Conservation (phyloP, 2,329 filamentous ascomycete genomes). For the Botryotinia narcissicola region DNA sequence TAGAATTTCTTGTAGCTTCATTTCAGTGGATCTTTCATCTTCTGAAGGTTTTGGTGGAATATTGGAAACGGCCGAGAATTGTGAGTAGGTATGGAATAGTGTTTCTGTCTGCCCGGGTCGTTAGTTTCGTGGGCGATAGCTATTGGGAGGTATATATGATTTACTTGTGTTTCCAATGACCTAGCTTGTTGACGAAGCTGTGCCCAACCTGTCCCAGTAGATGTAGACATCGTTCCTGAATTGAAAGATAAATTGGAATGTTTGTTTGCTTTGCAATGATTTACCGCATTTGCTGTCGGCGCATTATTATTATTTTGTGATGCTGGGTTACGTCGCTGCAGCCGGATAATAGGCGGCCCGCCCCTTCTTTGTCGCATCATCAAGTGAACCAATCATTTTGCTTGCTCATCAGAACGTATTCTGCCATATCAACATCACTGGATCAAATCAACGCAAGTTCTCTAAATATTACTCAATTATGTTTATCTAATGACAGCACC, state of each 20-base stretch:
- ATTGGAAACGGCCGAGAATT: slow-evolving; percentile 77
- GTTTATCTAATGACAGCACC: background rate
- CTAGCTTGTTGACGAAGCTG: slow-evolving; percentile 90
- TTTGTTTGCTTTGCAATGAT: slow-evolving; percentile 2
- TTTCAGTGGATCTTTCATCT: slow-evolving; percentile 77
- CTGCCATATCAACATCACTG: background rate
- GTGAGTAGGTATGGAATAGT: slow-evolving; percentile 77
- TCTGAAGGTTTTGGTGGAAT: slow-evolving; percentile 81
- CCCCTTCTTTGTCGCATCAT: slow-evolving; percentile 4
- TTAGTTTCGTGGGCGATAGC: slow-evolving; percentile 1
- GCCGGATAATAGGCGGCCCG: slow-evolving; percentile 18
- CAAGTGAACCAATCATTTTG: slow-evolving; percentile 3
- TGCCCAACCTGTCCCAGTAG: slow-evolving; percentile 65
- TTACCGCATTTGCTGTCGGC: background rate
- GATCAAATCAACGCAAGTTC: background rate
- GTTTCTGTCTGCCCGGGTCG: slow-evolving; percentile 18
- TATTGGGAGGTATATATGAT: background rate
- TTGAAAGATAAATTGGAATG: background rate
- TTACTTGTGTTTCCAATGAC: slow-evolving; percentile 82
- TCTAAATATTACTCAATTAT: background rate
- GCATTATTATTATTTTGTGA: slow-evolving; percentile 9
- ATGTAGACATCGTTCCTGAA: slow-evolving; percentile 24
- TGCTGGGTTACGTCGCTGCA: slow-evolving; percentile 16
- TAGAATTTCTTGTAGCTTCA: slow-evolving; percentile 78
- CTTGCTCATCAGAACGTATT: background rate